A percentile compares a stretch with the other conserved stretches of the same genome.
Evolutionary conservation across 1,139 yeast species (phyloP).

Genomic region (Pichia inconspicua): DNA sequence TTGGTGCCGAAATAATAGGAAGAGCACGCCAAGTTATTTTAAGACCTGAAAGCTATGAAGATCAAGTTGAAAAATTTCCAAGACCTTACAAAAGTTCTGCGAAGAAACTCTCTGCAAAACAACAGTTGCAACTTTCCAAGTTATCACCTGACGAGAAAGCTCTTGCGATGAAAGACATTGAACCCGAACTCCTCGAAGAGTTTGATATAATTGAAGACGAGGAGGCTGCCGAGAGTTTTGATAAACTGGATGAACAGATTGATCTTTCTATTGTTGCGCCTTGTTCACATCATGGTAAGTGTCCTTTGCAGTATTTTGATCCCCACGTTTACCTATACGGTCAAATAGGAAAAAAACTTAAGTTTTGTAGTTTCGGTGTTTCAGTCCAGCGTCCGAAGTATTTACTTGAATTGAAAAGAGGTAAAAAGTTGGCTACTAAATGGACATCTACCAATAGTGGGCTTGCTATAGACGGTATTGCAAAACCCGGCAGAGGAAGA

Average conservation of each 20-base stretch:
- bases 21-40: constrained; percentile 85
- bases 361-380: constrained; percentile 73
- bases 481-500: constrained; percentile 60
- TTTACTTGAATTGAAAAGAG: constrained; percentile 74
- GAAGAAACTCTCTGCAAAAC: constrained; percentile 25
- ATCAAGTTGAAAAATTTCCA: constrained; percentile 59
- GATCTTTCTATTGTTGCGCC: constrained; percentile 71
- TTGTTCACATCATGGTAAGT: constrained; percentile 78
- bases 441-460: constrained; percentile 63
- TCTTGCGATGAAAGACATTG: constrained; percentile 28
- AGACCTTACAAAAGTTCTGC: constrained; percentile 55
- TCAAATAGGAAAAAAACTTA: constrained; percentile 52
- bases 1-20: constrained; percentile 83
- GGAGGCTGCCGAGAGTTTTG: constrained; percentile 23
- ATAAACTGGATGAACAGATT: constrained; percentile 30
- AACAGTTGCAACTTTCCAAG: constrained; percentile 9
- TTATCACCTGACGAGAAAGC: constrained; percentile 14
- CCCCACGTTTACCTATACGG: constrained; percentile 59
- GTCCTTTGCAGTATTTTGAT: constrained; percentile 78
- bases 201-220: constrained; percentile 32
- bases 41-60: constrained; percentile 62
- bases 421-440: constrained; percentile 59
- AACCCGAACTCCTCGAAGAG: constrained; percentile 34
- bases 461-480: constrained; percentile 42
- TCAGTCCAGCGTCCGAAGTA: constrained; percentile 70